phyloP scores from a whole-genome alignment of 805 yeast species.

The Hermanozyma aechmeae region DNA sequence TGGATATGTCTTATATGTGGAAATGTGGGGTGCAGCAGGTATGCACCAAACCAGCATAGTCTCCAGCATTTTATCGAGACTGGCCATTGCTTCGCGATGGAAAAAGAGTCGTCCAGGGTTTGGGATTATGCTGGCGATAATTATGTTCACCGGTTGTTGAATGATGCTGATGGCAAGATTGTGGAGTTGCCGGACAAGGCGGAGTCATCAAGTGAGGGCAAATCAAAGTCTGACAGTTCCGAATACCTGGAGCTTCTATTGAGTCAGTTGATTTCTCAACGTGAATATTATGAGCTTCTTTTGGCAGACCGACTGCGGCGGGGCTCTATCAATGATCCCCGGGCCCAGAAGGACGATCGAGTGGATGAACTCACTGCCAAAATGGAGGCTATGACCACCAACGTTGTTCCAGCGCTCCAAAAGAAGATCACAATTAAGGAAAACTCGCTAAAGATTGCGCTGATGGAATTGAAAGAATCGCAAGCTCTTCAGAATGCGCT shows the following conservation, averaged over 20 bases:
- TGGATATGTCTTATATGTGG: constrained; percentile 93
- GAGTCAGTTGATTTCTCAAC: constrained; percentile 76
- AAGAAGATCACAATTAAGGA: constrained; percentile 21
- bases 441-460: constrained; percentile 16
- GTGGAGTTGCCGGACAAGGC: constrained; percentile 56
- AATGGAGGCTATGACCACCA: constrained; percentile 12
- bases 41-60: constrained; percentile 73
- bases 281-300: constrained; percentile 65
- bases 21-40: constrained; percentile 85
- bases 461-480: constrained; percentile 22
- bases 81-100: constrained; percentile 89
- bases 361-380: constrained; percentile 18
- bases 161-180: constrained; percentile 80
- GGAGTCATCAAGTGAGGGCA: constrained; percentile 1
- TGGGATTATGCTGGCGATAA: constrained; percentile 94
- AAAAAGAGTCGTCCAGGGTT: constrained; percentile 69
- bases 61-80: constrained; percentile 70
- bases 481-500: constrained; percentile 29
- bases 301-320: constrained; percentile 12
- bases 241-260: constrained; percentile 76
- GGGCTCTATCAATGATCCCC: constrained; percentile 3
- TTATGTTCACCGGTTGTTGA: constrained; percentile 78
- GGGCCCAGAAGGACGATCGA: constrained; percentile 12
- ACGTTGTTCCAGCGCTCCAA: constrained; percentile 24
- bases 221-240: constrained; percentile 13